Conservation (phyloP, 2,329 filamentous ascomycete genomes). For the Aureobasidium sp. region DNA sequence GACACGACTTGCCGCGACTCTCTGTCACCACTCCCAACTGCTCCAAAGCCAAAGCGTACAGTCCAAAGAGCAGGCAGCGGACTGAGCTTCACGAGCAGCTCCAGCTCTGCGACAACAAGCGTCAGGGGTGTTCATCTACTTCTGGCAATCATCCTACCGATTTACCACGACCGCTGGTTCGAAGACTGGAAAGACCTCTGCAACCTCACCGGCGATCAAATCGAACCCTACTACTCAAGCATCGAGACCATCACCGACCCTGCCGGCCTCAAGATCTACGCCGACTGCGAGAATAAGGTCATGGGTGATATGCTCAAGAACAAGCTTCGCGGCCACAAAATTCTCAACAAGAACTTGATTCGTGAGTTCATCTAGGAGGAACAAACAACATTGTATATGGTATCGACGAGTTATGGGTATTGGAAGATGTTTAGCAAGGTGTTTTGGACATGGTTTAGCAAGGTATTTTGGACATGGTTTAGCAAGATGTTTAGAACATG, state of each 20-base stretch:
- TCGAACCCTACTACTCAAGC: neutral
- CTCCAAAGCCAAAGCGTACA: neutral
- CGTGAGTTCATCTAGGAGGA: neutral
- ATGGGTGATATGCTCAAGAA: neutral
- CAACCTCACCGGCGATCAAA: neutral
- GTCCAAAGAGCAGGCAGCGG: neutral
- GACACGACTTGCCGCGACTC: neutral
- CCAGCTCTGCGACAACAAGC: neutral
- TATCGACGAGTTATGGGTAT: neutral
- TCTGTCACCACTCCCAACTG: neutral
- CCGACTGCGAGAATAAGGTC: neutral
- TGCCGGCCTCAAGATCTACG: neutral
- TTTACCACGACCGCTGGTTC: neutral
- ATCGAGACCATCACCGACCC: neutral
- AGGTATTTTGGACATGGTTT: neutral
- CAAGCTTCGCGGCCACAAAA: neutral
- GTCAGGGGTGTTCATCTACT: neutral
- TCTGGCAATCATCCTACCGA: neutral
- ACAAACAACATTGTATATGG: neutral
- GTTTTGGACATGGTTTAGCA: neutral
- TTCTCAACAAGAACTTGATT: neutral
- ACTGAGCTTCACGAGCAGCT: neutral
- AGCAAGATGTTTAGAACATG: neutral
- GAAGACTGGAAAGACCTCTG: neutral
- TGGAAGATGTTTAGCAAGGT: neutral